These are phyloP conservation scores for Termitomyces sp. DNA, from an alignment of 768 basidiomycete genomes.

Conservation along the genomic window DNA sequence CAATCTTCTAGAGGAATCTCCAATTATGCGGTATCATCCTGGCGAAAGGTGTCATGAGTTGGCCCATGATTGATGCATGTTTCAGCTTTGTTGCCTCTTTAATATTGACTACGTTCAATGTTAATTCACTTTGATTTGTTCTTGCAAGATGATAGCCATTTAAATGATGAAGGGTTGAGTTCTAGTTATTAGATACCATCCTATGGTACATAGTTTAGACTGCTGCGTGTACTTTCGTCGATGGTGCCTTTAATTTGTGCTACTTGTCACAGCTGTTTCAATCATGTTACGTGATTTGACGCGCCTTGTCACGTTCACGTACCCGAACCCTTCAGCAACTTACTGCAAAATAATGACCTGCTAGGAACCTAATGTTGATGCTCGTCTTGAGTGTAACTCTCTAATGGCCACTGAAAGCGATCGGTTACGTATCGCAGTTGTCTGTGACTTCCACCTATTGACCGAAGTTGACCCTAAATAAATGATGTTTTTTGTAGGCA, in stretches of 20 bases:
- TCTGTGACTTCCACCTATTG: constrained; percentile 16
- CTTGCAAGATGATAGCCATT: not conserved
- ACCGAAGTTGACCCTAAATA: not conserved
- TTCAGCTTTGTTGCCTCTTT: not conserved
- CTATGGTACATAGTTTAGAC: not conserved
- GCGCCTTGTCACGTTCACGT: constrained; percentile 2
- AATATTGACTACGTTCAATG: not conserved
- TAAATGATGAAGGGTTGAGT: not conserved
- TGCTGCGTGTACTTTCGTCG: not conserved
- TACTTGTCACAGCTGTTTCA: not conserved
- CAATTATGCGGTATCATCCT: constrained; percentile 24
- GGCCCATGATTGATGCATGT: not conserved
- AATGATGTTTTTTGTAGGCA: constrained; percentile 28
- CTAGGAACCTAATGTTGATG: too few species aligned
- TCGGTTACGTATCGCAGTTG: constrained; percentile 37
- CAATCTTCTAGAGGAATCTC: constrained; percentile 28
- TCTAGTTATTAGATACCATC: not conserved
- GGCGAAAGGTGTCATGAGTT: constrained; percentile 7
- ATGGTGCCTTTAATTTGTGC: too few species aligned
- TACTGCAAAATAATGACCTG: not conserved
- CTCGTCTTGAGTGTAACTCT: not conserved
- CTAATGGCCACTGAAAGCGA: constrained; percentile 19
- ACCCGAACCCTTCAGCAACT: not conserved
- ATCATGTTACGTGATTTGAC: constrained; percentile 3
- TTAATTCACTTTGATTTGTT: not conserved